phyloP scores from a whole-genome alignment of 2,329 filamentous ascomycete genomes.

The Macrophomina phaseolina region DNA sequence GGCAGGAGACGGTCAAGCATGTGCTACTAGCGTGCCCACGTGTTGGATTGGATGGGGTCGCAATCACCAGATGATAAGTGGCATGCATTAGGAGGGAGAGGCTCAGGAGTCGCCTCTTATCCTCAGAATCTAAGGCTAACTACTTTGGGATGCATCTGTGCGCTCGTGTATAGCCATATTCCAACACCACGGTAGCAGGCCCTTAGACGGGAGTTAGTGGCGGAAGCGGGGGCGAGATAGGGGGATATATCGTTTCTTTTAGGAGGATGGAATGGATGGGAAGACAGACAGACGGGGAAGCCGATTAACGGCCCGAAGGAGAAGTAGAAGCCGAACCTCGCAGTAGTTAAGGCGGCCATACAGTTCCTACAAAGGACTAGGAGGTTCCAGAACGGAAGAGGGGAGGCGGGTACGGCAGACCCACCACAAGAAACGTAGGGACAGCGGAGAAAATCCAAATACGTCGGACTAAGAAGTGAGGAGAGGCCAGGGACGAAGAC shows the following conservation, averaged over 20 bases:
- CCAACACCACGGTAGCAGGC: no score
- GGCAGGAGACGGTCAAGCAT: neutral
- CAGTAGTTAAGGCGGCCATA: slow-evolving; percentile 1
- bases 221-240: neutral
- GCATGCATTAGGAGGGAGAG: no score
- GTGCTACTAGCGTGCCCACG: neutral
- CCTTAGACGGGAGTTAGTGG: neutral
- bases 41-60: no score
- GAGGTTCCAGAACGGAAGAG: neutral
- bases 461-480: no score
- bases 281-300: neutral
- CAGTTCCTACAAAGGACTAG: neutral
- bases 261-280: slow-evolving; percentile 1
- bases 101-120: no score
- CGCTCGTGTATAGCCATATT: no score
- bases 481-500: neutral
- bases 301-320: slow-evolving; percentile 10
- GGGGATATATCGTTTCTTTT: slow-evolving; percentile 2
- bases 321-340: slow-evolving; percentile 2
- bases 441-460: no score
- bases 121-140: no score
- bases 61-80: no score
- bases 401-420: neutral
- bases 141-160: no score
- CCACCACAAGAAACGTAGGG: no score